These are phyloP conservation scores for Tothia fuscella DNA, from an alignment of 2,329 filamentous ascomycete species.

Conservation along the genomic window DNA sequence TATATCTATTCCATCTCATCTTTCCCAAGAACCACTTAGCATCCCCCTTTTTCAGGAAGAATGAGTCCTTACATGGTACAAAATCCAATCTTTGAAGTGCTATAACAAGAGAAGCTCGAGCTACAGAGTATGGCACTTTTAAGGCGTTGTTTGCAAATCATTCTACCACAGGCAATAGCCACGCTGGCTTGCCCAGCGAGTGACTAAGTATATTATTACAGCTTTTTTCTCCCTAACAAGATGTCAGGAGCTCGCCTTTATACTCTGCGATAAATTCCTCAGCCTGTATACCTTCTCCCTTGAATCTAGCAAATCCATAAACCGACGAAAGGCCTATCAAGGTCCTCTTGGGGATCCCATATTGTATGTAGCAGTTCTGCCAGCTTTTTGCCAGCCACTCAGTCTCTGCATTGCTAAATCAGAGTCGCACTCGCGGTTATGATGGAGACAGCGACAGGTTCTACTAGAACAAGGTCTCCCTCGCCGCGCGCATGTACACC, in stretches of 20 bases:
- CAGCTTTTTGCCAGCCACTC: constrained; percentile 39
- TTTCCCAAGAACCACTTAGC: too few species aligned
- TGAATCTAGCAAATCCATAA: constrained; percentile 64
- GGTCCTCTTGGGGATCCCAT: constrained; percentile 52
- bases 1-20: too few species aligned
- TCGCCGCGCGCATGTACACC: constrained; percentile 26
- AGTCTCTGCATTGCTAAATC: constrained; percentile 36
- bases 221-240: constrained; percentile 52
- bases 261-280: constrained; percentile 75
- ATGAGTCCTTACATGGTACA: too few species aligned
- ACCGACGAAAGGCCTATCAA: constrained; percentile 60
- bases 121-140: too few species aligned
- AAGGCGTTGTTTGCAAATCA: too few species aligned
- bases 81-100: too few species aligned
- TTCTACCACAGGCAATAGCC: too few species aligned
- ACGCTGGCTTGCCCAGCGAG: too few species aligned
- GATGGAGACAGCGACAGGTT: constrained; percentile 55
- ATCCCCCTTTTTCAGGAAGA: too few species aligned
- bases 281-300: constrained; percentile 52
- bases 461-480: constrained; percentile 35
- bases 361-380: constrained; percentile 61
- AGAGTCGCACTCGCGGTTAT: constrained; percentile 72
- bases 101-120: too few species aligned
- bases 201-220: constrained; percentile 45
- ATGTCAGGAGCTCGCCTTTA: constrained; percentile 57